Evolutionary conservation across 257 asterid species (phyloP), one percentile per base, ranked within the genome.

Genomic region (Solanum phureja): DNA sequence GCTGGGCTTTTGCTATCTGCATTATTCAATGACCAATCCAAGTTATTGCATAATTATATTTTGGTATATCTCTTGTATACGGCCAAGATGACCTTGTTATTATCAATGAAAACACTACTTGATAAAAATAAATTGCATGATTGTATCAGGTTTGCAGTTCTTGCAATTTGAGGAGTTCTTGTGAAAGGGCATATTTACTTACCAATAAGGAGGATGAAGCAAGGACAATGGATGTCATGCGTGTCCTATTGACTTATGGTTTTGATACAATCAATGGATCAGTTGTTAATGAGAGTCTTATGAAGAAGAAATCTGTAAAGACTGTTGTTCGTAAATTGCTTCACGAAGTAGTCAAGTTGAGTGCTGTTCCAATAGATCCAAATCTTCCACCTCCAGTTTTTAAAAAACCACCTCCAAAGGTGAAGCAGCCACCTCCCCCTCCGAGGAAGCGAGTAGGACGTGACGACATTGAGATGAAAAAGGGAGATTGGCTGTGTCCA

Each of bases 131-230:
- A 27, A 77, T 77, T 19, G 14, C 64, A 44, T 79, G 62, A 49
- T 16, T 86, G 56, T 88, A 73, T 88, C 98, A 97, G 99, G 98
- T 97, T 33, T 97, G 99, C 93, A 97, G 99, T 90, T 92, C 98
- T 85, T 97, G 99, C 94, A 95, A 94, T 91, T 87, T 97, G 94
- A 92, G 99, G 94, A 90, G 92, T 90, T 89, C 98, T 82, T 97
- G 99, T 89, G 97, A 95, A 92, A 95, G 92, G 92, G 99, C 98
- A 64, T 97, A 94, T 92, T 87, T 97, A 84, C 93, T 95, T 73
- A 95, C 97, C 68, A 97, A 94, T 89, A 97, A 97, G 93, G 99
- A 97, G 92, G 99, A 97, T 88, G 99, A 95, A 93, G 94, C 96
- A 10, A 93, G 98, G 89, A 94, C 98, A 71, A 92, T 95, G 49